Percentiles rank a stretch among this genome's conserved stretches.
Evolutionary conservation across 352 stramenopile genomes (phyloP).

Genomic region (Globisporangium paroecandrum): DNA sequence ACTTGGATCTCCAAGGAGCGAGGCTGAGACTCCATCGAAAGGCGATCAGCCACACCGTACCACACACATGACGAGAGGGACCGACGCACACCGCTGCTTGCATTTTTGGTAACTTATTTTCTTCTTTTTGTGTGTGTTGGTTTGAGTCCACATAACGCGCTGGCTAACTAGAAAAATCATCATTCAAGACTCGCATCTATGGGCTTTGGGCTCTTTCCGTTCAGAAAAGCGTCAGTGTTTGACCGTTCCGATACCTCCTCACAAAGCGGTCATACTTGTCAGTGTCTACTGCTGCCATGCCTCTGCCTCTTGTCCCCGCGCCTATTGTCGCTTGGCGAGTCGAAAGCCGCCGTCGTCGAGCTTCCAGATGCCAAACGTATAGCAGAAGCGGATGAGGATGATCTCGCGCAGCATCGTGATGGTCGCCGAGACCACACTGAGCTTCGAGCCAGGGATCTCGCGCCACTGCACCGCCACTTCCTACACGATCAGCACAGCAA

Average conservation of each 20-base stretch:
- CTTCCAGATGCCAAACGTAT: constrained; percentile 88
- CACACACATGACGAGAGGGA: neutral
- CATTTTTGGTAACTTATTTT: neutral
- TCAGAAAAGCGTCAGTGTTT: neutral
- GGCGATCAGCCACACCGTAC: too few relatives aligned
- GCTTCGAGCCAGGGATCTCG: constrained; percentile 89
- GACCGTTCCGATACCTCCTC: neutral
- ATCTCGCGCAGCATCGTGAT: constrained; percentile 93
- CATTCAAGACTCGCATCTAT: neutral
- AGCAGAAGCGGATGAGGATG: constrained; percentile 87
- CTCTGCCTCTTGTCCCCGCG: neutral
- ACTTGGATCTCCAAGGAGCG: constrained; percentile 7
- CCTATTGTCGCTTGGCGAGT: constrained; percentile 20
- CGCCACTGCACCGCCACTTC: constrained; percentile 91
- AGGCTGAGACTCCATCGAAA: neutral
- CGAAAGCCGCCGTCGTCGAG: constrained; percentile 66
- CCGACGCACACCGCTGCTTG: neutral
- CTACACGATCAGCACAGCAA: constrained; percentile 31
- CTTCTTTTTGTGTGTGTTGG: neutral
- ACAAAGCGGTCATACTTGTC: neutral
- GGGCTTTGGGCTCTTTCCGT: neutral
- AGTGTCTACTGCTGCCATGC: too few relatives aligned
- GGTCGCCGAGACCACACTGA: constrained; percentile 85
- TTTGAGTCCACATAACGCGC: neutral
- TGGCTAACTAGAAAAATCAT: neutral